Percentiles rank a stretch among this genome's conserved stretches.
These are phyloP conservation scores for Solanum boliviense DNA, from an alignment of 257 asterid species.

Conservation along the genomic window DNA sequence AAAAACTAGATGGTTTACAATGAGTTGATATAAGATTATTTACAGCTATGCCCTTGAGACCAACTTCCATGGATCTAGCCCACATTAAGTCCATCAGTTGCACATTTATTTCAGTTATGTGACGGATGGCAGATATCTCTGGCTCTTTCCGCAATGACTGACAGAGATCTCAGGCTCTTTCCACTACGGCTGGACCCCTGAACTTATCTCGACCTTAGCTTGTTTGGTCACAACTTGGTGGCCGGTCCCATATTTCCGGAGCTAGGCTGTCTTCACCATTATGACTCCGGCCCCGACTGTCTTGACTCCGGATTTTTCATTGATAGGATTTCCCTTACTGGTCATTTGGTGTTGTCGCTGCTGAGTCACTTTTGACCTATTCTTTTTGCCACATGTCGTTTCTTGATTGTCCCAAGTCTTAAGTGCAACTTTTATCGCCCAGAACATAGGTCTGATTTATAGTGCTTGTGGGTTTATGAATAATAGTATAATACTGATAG, in stretches of 20 bases:
- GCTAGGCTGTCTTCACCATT: not conserved
- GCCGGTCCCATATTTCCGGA: not conserved
- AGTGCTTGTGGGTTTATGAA: not conserved
- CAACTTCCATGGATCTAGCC: not conserved
- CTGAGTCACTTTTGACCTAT: not conserved
- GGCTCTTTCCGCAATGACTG: not conserved
- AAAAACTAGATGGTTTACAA: not conserved
- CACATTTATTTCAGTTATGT: not conserved
- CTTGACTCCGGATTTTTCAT: not conserved
- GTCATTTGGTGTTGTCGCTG: not conserved
- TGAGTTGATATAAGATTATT: not conserved
- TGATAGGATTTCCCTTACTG: not conserved
- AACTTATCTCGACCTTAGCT: not conserved
- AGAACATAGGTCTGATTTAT: not conserved
- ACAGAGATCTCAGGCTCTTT: not conserved
- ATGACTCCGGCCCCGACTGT: not conserved
- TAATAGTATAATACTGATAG: constrained; percentile 9
- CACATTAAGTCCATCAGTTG: not conserved
- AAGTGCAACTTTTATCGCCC: not conserved
- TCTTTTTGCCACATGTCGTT: not conserved
- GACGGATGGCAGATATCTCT: not conserved
- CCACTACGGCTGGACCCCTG: not conserved
- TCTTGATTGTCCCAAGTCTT: not conserved
- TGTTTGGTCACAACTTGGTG: not conserved
- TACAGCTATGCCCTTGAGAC: not conserved